phyloP scores from a whole-genome alignment of 2,329 filamentous ascomycete genomes.

The Trichoderma sp. region DNA sequence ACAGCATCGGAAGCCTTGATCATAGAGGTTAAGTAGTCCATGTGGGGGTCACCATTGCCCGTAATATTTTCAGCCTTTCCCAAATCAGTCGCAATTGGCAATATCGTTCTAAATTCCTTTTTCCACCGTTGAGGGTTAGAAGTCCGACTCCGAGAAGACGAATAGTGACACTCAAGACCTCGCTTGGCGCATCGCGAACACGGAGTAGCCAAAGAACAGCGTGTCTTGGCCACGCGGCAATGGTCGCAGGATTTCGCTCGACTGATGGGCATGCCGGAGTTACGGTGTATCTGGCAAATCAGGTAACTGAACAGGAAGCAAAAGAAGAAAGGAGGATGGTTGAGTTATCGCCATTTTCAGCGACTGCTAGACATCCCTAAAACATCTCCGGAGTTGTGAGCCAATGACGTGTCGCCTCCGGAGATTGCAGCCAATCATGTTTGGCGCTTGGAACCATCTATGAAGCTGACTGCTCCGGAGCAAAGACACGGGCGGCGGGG shows the following conservation, averaged over 20 bases:
- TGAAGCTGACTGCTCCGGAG: neutral
- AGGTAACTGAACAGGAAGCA: neutral
- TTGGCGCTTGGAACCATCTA: neutral
- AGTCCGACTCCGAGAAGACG: neutral
- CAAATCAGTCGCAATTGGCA: neutral
- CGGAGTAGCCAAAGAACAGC: constrained; percentile 4
- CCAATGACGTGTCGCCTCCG: neutral
- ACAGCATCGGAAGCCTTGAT: neutral
- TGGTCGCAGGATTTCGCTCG: constrained; percentile 7
- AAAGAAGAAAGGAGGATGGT: neutral
- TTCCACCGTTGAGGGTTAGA: neutral
- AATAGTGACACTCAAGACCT: neutral
- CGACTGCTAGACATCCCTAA: neutral
- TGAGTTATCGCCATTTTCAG: neutral
- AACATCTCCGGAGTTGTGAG: neutral
- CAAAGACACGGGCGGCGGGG: neutral
- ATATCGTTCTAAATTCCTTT: neutral
- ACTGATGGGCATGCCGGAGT: constrained; percentile 2
- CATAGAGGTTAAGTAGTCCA: neutral
- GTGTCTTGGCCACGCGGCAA: constrained; percentile 8
- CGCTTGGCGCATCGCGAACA: constrained; percentile 2
- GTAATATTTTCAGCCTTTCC: neutral
- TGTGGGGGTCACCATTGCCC: neutral
- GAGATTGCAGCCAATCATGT: constrained; percentile 9
- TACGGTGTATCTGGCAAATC: neutral